Evolutionary conservation across 2,329 filamentous ascomycete species (phyloP).

Genomic region (Fusarium napiforme): DNA sequence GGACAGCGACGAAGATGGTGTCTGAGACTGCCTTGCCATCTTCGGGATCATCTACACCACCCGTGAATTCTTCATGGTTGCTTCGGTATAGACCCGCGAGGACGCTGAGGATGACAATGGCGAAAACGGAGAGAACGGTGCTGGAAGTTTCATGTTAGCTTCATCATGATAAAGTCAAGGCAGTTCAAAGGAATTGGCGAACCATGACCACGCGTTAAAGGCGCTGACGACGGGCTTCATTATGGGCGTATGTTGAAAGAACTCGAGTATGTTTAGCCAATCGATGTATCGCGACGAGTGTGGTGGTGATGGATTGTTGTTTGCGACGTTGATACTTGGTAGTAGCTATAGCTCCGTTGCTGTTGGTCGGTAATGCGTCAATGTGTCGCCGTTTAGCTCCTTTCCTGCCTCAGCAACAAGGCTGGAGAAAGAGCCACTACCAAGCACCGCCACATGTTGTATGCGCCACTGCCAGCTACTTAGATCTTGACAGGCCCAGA

Average conservation of each 20-base stretch:
- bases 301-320: slow-evolving; percentile 10
- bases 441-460: slow-evolving; percentile 19
- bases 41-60: slow-evolving; percentile 75
- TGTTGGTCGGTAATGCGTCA: slow-evolving; percentile 32
- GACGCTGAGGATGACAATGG: slow-evolving; percentile 72
- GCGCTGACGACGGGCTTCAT: slow-evolving; percentile 97
- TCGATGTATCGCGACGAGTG: neutral
- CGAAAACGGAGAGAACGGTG: slow-evolving; percentile 75
- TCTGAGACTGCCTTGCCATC: slow-evolving; percentile 82
- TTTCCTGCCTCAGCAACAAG: slow-evolving; percentile 46
- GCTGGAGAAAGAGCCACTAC: slow-evolving; percentile 31
- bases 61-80: slow-evolving; percentile 86
- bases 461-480: slow-evolving; percentile 8
- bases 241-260: slow-evolving; percentile 49
- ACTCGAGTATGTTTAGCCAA: neutral
- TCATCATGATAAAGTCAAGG: slow-evolving; percentile 22
- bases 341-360: slow-evolving; percentile 24
- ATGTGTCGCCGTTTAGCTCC: slow-evolving; percentile 34
- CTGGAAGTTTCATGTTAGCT: slow-evolving; percentile 59
- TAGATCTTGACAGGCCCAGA: neutral
- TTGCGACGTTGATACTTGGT: slow-evolving; percentile 30
- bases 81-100: slow-evolving; percentile 78
- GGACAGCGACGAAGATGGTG: slow-evolving; percentile 87
- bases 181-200: slow-evolving; percentile 50
- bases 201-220: slow-evolving; percentile 97